These are phyloP conservation scores for Gossypium davidsonii DNA, from an alignment of 441 rosid species.

Conservation along the genomic window DNA sequence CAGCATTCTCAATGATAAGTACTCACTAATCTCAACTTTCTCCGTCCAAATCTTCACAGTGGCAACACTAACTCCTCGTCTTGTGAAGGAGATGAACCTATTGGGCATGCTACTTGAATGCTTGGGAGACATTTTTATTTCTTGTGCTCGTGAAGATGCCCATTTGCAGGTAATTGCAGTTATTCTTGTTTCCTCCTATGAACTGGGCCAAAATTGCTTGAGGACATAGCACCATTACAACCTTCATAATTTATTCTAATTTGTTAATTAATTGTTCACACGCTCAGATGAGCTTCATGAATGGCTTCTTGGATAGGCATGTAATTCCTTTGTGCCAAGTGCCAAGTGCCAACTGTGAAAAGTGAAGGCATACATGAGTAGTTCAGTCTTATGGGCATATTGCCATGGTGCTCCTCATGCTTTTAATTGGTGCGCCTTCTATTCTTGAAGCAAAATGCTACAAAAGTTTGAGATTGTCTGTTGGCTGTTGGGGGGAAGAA, in stretches of 20 bases:
- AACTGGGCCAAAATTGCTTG: neutral
- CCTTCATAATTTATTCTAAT: neutral
- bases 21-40: conserved; percentile 59
- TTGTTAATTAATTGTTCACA: neutral
- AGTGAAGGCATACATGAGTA: conserved; percentile 4
- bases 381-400: neutral
- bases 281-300: conserved; percentile 3
- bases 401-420: neutral
- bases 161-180: conserved; percentile 53
- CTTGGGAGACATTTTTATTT: conserved; percentile 56
- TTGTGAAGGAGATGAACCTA: conserved; percentile 86
- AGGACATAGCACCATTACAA: neutral
- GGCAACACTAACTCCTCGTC: conserved; percentile 80
- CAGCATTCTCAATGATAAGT: conserved; percentile 41
- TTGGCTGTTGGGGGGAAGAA: neutral
- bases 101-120: conserved; percentile 68
- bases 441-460: neutral
- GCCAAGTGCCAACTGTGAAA: neutral
- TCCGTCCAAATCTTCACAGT: conserved; percentile 97
- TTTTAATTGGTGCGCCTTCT: neutral
- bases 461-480: neutral
- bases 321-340: neutral
- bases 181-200: neutral
- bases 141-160: conserved; percentile 76
- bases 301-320: neutral